These are phyloP conservation scores for Schwanniomyces yamadae DNA, from an alignment of 805 yeast genomes.

Conservation along the genomic window DNA sequence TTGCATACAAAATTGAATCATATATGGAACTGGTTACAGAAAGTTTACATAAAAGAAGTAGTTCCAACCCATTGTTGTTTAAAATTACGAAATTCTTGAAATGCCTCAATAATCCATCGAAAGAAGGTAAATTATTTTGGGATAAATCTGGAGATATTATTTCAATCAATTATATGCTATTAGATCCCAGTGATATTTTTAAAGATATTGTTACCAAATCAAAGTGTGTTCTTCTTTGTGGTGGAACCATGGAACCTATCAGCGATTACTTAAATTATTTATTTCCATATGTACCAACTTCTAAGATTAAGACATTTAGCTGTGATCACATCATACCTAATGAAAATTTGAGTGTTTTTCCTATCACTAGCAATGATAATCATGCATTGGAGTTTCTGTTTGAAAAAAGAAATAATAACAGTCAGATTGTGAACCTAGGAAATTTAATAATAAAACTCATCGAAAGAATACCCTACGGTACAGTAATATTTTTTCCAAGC, in stretches of 20 bases:
- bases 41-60: slow-evolving; percentile 8
- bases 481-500: slow-evolving; percentile 83
- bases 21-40: slow-evolving; percentile 45
- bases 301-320: slow-evolving; percentile 51
- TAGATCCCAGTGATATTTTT: slow-evolving; percentile 77
- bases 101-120: slow-evolving; percentile 67
- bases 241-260: slow-evolving; percentile 94
- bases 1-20: slow-evolving; percentile 80
- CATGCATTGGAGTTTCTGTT: slow-evolving; percentile 63
- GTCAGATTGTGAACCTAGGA: slow-evolving; percentile 54
- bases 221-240: slow-evolving; percentile 75
- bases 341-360: slow-evolving; percentile 60
- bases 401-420: slow-evolving; percentile 50
- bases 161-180: slow-evolving; percentile 62
- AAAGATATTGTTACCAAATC: slow-evolving; percentile 62
- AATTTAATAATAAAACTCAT: slow-evolving; percentile 42
- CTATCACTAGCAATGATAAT: slow-evolving; percentile 33
- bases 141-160: slow-evolving; percentile 34
- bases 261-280: slow-evolving; percentile 66
- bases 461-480: slow-evolving; percentile 62
- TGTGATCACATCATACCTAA: slow-evolving; percentile 87
- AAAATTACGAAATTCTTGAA: slow-evolving; percentile 63
- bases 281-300: slow-evolving; percentile 50
- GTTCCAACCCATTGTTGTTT: slow-evolving; percentile 59
- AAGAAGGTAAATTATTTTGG: slow-evolving; percentile 78